These are phyloP conservation scores for Dendrocalamus latiflorus DNA, from an alignment of 202 grass and related monocot species.

Conservation along the genomic window DNA sequence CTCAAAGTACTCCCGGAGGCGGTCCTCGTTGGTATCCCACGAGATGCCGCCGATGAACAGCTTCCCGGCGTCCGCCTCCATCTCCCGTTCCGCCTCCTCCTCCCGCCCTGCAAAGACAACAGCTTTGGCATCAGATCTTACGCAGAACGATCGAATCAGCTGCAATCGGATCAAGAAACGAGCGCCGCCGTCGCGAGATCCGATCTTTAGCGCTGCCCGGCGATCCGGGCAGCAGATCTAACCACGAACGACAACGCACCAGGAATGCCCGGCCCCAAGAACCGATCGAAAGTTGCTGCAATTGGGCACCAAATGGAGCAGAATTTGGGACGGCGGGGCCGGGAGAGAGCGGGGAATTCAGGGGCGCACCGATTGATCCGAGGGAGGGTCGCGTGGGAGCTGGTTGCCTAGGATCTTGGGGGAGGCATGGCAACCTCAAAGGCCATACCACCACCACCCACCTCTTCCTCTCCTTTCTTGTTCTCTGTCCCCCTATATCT, in stretches of 20 bases:
- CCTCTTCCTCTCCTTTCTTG: conserved; percentile 42
- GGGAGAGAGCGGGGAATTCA: conserved; percentile 12
- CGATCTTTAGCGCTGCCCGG: conserved; percentile 6
- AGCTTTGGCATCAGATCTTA: conserved; percentile 53
- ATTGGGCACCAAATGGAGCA: conserved; percentile 31
- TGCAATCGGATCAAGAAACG: conserved; percentile 32
- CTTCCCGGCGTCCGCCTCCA: conserved; percentile 64
- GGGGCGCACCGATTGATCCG: conserved; percentile 47
- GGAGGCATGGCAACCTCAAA: conserved; percentile 62
- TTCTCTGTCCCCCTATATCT: conserved; percentile 39
- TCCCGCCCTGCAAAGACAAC: conserved; percentile 30
- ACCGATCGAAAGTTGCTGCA: conserved; percentile 25
- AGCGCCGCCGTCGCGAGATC: conserved; percentile 23
- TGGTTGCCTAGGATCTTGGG: conserved; percentile 49
- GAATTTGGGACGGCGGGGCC: conserved; percentile 14
- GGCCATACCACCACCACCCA: conserved; percentile 38
- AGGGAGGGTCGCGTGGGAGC: conserved; percentile 37
- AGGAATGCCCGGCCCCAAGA: conserved; percentile 34
- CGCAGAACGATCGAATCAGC: conserved; percentile 29
- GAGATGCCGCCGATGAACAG: conserved; percentile 91
- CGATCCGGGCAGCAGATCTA: conserved; percentile 52
- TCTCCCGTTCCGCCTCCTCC: conserved; percentile 22
- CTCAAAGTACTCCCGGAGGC: conserved; percentile 71
- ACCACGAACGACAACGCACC: conserved; percentile 31
- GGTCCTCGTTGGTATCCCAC: conserved; percentile 88